These are phyloP conservation scores for Aspergillus sp. DNA, from an alignment of 2,329 filamentous ascomycete genomes.

Conservation along the genomic window DNA sequence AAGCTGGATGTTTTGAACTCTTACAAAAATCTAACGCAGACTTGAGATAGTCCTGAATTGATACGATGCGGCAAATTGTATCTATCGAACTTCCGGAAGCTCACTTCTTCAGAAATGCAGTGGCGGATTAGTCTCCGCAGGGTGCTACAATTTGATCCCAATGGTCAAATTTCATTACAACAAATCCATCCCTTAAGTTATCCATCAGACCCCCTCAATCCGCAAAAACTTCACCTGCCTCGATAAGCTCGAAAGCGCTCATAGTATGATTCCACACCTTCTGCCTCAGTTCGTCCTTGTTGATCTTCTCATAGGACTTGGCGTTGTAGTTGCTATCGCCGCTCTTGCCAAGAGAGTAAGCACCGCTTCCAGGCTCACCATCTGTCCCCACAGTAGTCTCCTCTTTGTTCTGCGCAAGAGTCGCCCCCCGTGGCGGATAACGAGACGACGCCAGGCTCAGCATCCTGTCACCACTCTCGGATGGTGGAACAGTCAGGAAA, in stretches of 20 bases:
- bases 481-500: background rate
- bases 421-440: background rate
- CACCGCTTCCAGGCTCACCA: conserved; percentile 3
- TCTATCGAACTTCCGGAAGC: no score
- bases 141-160: no score
- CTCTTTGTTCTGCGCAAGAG: no score
- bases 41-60: background rate
- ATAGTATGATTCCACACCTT: conserved; percentile 10
- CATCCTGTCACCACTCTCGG: conserved; percentile 8
- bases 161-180: background rate
- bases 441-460: background rate
- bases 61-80: background rate
- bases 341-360: conserved; percentile 3
- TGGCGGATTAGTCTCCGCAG: no score
- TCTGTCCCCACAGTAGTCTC: conserved; percentile 4
- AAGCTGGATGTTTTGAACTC: background rate
- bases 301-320: conserved; percentile 4
- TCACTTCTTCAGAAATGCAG: no score
- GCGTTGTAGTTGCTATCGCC: background rate
- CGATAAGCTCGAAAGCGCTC: conserved; percentile 2
- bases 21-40: background rate
- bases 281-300: conserved; percentile 1
- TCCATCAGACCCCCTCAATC: background rate
- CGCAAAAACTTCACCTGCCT: background rate
- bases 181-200: background rate